Percentiles rank a stretch among this genome's conserved stretches.
Conservation (phyloP, 2,329 filamentous ascomycete genomes). For the Fusarium sp. region DNA sequence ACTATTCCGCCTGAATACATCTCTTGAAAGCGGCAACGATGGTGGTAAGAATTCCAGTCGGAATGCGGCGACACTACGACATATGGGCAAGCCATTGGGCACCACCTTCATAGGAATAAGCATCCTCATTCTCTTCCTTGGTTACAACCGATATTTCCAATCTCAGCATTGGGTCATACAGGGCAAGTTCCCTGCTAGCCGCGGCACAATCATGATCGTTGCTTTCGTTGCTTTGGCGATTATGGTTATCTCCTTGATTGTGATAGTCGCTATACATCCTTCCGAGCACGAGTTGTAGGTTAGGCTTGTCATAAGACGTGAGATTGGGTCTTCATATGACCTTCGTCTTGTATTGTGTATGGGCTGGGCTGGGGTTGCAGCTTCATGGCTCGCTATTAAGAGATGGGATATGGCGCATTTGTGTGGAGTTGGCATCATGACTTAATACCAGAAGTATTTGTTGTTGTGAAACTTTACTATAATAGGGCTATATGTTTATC, state of each 20-base stretch:
- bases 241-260: constrained; percentile 71
- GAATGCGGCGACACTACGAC: constrained; percentile 64
- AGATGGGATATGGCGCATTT: constrained; percentile 20
- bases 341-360: background rate
- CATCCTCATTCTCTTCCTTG: constrained; percentile 80
- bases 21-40: constrained; percentile 59
- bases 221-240: constrained; percentile 73
- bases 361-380: constrained; percentile 5
- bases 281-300: constrained; percentile 38
- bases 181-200: constrained; percentile 83
- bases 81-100: constrained; percentile 79
- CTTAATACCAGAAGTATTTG: constrained; percentile 30
- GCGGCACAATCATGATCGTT: constrained; percentile 80
- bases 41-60: constrained; percentile 48
- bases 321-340: background rate
- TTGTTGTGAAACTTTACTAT: background rate
- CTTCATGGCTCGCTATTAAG: constrained; percentile 4
- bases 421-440: constrained; percentile 30
- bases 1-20: constrained; percentile 84
- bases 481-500: background rate
- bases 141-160: constrained; percentile 83
- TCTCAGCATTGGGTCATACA: constrained; percentile 83
- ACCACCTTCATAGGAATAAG: constrained; percentile 82
- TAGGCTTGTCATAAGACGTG: background rate
- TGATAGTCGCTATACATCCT: constrained; percentile 69